Conservation (phyloP, 768 basidiomycete species). For the Hypholoma fasciculare region DNA sequence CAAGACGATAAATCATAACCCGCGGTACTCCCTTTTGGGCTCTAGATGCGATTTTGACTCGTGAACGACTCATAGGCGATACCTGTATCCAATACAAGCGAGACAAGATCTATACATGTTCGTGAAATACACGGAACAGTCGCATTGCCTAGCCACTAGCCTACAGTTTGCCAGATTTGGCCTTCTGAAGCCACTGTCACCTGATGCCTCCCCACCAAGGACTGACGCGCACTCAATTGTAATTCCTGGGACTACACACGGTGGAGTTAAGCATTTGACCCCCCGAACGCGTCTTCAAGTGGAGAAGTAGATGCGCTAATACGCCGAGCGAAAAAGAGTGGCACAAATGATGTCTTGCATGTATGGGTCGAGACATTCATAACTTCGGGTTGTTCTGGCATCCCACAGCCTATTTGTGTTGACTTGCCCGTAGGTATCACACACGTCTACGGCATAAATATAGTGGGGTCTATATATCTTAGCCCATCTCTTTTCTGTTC, state of each 20-base stretch:
- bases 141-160: background rate
- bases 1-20: too few species aligned
- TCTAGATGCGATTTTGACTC: too few species aligned
- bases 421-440: background rate
- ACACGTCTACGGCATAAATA: slow-evolving; percentile 2
- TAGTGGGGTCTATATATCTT: background rate
- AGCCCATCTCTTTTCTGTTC: background rate
- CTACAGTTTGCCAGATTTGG: background rate
- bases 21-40: too few species aligned
- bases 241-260: background rate
- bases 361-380: slow-evolving; percentile 3
- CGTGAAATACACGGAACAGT: background rate
- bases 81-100: too few species aligned
- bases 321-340: background rate
- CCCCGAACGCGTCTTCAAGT: background rate
- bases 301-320: background rate
- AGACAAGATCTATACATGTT: too few species aligned
- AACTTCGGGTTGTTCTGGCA: background rate
- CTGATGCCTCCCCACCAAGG: background rate
- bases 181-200: background rate
- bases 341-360: slow-evolving; percentile 1
- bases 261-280: background rate
- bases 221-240: too few species aligned
- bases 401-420: slow-evolving; percentile 4
- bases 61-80: too few species aligned